A percentile compares a stretch with the other conserved stretches of the same genome.
Evolutionary conservation across 2,329 filamentous ascomycete species (phyloP).

Genomic region (Lanzia echinophila): DNA sequence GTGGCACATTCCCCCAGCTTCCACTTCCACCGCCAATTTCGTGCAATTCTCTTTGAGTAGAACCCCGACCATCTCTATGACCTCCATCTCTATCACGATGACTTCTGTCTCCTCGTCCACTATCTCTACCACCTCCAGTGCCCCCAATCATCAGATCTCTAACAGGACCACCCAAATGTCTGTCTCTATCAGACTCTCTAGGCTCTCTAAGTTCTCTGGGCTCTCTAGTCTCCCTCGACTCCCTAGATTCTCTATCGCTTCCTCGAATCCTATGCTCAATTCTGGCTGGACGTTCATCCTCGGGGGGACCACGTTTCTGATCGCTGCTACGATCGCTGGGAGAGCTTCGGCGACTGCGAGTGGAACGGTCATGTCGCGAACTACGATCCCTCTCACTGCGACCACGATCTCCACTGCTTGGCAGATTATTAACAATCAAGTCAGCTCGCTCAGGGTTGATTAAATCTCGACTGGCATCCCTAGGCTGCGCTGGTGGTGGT

Average conservation of each 20-base stretch:
- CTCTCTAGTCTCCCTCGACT: not conserved
- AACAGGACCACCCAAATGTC: not conserved
- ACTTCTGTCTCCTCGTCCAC: conserved; percentile 15
- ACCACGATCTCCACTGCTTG: conserved; percentile 14
- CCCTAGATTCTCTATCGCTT: conserved; percentile 17
- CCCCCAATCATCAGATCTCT: conserved; percentile 17
- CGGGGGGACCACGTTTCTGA: conserved; percentile 19
- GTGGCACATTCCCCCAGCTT: not conserved
- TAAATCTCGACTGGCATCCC: conserved; percentile 20
- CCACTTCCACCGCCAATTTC: not conserved
- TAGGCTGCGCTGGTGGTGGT: conserved; percentile 14
- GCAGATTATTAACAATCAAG: conserved; percentile 22
- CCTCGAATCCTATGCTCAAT: conserved; percentile 26
- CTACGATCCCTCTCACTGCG: conserved; percentile 25
- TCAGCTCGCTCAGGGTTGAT: conserved; percentile 26
- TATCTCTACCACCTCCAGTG: conserved; percentile 17
- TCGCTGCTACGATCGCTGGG: conserved; percentile 27
- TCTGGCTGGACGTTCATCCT: conserved; percentile 24
- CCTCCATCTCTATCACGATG: conserved; percentile 13
- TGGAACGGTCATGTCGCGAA: conserved; percentile 26
- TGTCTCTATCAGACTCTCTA: conserved; percentile 4
- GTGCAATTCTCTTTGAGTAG: conserved; percentile 2
- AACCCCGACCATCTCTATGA: conserved; percentile 13
- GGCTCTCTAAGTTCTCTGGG: not conserved
- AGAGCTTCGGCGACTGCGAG: conserved; percentile 27